Evolutionary conservation across 2,329 filamentous ascomycete species (phyloP), one percentile per base, ranked within the genome.

Genomic region (Colletotrichum orchidophilum): DNA sequence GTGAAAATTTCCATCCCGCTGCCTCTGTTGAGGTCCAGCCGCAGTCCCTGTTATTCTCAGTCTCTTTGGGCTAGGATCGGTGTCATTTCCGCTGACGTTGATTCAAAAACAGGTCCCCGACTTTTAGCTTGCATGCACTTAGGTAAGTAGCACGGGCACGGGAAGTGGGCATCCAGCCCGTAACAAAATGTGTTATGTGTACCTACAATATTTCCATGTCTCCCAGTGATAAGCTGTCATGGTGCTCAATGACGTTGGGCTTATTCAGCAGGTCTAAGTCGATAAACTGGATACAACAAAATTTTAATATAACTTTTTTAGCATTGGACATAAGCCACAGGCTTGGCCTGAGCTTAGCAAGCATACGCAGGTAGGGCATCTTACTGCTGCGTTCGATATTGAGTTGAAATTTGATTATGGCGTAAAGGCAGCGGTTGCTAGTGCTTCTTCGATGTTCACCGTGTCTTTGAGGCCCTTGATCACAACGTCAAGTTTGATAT

Each of bases 201-300:
- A n/a, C n/a, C n/a, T n/a, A n/a, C n/a, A n/a, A n/a, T n/a, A n/a
- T n/a, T n/a, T n/a, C n/a, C n/a, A 82, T 83, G 67, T 89, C 87
- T 1, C 79, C 74, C 21, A 86, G 86, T 46, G 80, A 82, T 26
- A 86, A 63, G 66, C 84, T 86, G 5, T 81, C 85, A 62, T 87
- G 85, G 63, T 87, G 85, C 65, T 87, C 85, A 8, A 87, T 77
- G 12, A 87, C 74, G 64, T 85, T 83, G 76, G 87, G 85, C 1
- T 77, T 77, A 52, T 82, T 83, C 5, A 87, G 81, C 26, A 86
- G 76, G 59, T 86, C 80, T 31, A 74, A 29, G 15, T 68, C 42
- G 4, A 64, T 69, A 5, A 31, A 66, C 67, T 70, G 12, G 1
- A 4, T 3, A 24, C 6, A 3, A 7, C 5, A 24, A 18, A 3